phyloP scores from a whole-genome alignment of 176 grass and related monocot species.

The Musa troglodytarum region DNA sequence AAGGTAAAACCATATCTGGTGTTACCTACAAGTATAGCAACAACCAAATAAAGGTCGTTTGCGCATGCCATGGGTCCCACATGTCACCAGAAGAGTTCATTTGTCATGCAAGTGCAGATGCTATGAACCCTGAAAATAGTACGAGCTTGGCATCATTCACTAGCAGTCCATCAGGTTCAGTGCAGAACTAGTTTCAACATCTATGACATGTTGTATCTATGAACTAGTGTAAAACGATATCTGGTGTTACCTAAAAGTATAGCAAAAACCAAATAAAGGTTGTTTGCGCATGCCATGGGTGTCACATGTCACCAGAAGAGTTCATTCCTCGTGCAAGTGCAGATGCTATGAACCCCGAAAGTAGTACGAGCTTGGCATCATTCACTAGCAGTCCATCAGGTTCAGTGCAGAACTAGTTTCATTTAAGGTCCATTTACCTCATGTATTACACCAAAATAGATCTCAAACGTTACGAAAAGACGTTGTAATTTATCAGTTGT shows the following conservation, averaged over 20 bases:
- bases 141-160: conserved; percentile 23
- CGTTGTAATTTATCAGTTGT: not conserved
- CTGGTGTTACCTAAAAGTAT: conserved; percentile 81
- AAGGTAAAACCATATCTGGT: conserved; percentile 81
- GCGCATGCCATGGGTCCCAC: conserved; percentile 82
- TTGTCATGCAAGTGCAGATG: conserved; percentile 55
- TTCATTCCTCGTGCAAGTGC: conserved; percentile 63
- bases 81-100: conserved; percentile 71
- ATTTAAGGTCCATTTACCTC: not conserved
- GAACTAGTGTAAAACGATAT: conserved; percentile 49
- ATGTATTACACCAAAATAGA: not conserved
- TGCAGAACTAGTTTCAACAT: conserved; percentile 34
- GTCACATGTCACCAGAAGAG: conserved; percentile 65
- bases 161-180: conserved; percentile 42
- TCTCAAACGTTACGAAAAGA: not conserved
- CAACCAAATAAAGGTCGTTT: conserved; percentile 74
- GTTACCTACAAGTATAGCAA: conserved; percentile 74
- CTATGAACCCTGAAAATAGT: conserved; percentile 31
- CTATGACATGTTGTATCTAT: not conserved
- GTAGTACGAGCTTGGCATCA: conserved; percentile 11
- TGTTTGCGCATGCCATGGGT: conserved; percentile 87
- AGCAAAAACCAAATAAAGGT: conserved; percentile 63
- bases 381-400: conserved; percentile 41
- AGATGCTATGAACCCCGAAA: conserved; percentile 39
- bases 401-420: conserved; percentile 27